phyloP scores from a whole-genome alignment of 1,139 yeast genomes.

The Suhomyces anneliseae region DNA sequence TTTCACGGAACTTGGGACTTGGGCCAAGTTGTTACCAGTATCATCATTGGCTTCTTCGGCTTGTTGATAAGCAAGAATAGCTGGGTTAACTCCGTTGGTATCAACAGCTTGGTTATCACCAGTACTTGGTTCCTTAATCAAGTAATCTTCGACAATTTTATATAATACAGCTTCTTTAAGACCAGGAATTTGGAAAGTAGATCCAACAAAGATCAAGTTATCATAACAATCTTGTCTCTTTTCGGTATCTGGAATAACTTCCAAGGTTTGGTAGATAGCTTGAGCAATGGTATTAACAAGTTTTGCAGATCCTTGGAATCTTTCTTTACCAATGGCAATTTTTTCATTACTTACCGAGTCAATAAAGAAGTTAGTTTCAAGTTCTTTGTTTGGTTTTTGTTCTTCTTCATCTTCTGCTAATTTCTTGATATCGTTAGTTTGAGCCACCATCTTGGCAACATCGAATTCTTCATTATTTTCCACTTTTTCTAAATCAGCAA shows the following conservation, averaged over 20 bases:
- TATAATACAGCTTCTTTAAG: slow-evolving; percentile 69
- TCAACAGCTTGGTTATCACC: slow-evolving; percentile 29
- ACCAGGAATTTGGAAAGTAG: slow-evolving; percentile 73
- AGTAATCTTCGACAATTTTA: slow-evolving; percentile 58
- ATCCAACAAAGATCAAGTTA: slow-evolving; percentile 76
- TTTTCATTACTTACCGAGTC: slow-evolving; percentile 54
- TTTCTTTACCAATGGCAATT: slow-evolving; percentile 74
- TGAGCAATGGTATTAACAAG: slow-evolving; percentile 56
- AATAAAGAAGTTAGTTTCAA: slow-evolving; percentile 64
- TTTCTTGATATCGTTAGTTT: slow-evolving; percentile 52
- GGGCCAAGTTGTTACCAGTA: slow-evolving; percentile 41
- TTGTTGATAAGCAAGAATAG: slow-evolving; percentile 47
- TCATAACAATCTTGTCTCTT: slow-evolving; percentile 87
- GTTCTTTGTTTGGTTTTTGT: slow-evolving; percentile 53
- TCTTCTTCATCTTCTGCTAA: slow-evolving; percentile 28
- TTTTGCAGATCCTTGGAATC: slow-evolving; percentile 74
- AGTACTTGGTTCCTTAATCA: slow-evolving; percentile 37
- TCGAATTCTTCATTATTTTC: slow-evolving; percentile 69
- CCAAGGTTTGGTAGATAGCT: slow-evolving; percentile 54
- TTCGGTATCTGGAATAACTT: slow-evolving; percentile 60
- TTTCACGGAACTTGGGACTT: slow-evolving; percentile 75
- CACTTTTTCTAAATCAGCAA: slow-evolving; percentile 43
- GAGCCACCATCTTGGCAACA: slow-evolving; percentile 86
- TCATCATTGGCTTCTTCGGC: slow-evolving; percentile 24
- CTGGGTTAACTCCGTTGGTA: slow-evolving; percentile 37